phyloP scores from a whole-genome alignment of 2,329 filamentous ascomycete species.

The Colletotrichum sp. region DNA sequence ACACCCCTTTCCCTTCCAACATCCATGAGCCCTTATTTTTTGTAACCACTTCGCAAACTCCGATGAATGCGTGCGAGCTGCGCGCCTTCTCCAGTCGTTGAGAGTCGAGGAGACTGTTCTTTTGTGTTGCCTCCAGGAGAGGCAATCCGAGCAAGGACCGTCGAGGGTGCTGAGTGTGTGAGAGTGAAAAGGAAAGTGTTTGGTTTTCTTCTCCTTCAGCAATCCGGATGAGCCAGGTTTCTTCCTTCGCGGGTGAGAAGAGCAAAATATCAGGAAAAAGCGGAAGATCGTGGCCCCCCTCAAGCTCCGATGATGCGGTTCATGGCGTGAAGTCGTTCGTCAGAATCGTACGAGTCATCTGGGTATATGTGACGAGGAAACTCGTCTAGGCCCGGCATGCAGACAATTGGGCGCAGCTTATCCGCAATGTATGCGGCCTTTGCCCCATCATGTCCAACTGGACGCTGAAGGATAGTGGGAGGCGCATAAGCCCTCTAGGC shows the following conservation, averaged over 20 bases:
- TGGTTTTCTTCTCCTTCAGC: constrained; percentile 8
- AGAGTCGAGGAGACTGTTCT: constrained; percentile 14
- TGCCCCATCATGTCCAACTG: constrained; percentile 4
- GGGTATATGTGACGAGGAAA: constrained; percentile 19
- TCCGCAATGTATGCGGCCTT: constrained; percentile 9
- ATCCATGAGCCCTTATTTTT: constrained; percentile 21
- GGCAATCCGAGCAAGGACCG: constrained; percentile 6
- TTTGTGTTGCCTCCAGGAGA: background rate
- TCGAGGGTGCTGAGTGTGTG: constrained; percentile 9
- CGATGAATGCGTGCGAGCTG: constrained; percentile 22
- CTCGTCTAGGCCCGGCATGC: constrained; percentile 15
- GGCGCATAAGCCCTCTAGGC: constrained; percentile 15
- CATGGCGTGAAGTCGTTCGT: constrained; percentile 21
- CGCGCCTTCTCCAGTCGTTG: constrained; percentile 22
- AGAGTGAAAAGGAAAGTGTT: background rate
- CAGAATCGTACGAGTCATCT: constrained; percentile 22
- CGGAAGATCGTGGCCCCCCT: constrained; percentile 3
- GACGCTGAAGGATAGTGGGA: constrained; percentile 14
- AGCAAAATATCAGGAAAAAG: constrained; percentile 12
- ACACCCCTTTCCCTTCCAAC: constrained; percentile 19
- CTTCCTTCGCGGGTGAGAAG: background rate
- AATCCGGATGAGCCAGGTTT: constrained; percentile 2
- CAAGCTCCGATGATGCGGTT: constrained; percentile 19
- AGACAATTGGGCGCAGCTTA: constrained; percentile 15
- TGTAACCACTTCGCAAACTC: constrained; percentile 22